Conservation (phyloP, 352 stramenopile species). For the Globisporangium ultimum region DNA sequence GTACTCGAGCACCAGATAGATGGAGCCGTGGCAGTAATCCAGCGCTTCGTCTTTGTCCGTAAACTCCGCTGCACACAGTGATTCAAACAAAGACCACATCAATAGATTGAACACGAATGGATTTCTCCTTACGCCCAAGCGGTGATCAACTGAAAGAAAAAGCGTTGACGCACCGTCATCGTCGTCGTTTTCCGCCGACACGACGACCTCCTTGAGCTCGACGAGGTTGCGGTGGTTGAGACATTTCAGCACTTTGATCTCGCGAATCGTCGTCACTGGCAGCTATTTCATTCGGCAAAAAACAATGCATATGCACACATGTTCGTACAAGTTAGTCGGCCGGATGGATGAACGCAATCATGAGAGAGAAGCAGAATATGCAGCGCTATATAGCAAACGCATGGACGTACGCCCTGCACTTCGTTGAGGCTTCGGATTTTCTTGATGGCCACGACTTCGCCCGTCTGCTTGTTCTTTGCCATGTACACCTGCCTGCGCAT, state of each 20-base stretch:
- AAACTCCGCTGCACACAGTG: constrained; percentile 29
- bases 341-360: not conserved
- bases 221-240: constrained; percentile 95
- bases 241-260: constrained; percentile 98
- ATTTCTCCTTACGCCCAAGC: no score
- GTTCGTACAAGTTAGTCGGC: not conserved
- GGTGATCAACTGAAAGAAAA: not conserved
- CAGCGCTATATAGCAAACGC: no score
- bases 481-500: constrained; percentile 80
- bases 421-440: constrained; percentile 90
- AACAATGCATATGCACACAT: not conserved
- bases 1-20: constrained; percentile 88
- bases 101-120: no score
- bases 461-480: constrained; percentile 82
- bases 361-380: no score
- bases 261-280: constrained; percentile 94
- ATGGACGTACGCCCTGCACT: constrained; percentile 74
- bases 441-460: constrained; percentile 88
- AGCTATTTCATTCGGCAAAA: constrained; percentile 42
- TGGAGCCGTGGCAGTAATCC: constrained; percentile 84
- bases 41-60: constrained; percentile 81
- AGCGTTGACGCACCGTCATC: constrained; percentile 49
- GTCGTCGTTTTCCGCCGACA: constrained; percentile 83
- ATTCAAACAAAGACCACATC: no score
- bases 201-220: constrained; percentile 94